Percentiles rank a stretch among this genome's conserved stretches.
Evolutionary conservation across 345 rosid genomes (phyloP).

Genomic region (Eucalyptus tenuipes): DNA sequence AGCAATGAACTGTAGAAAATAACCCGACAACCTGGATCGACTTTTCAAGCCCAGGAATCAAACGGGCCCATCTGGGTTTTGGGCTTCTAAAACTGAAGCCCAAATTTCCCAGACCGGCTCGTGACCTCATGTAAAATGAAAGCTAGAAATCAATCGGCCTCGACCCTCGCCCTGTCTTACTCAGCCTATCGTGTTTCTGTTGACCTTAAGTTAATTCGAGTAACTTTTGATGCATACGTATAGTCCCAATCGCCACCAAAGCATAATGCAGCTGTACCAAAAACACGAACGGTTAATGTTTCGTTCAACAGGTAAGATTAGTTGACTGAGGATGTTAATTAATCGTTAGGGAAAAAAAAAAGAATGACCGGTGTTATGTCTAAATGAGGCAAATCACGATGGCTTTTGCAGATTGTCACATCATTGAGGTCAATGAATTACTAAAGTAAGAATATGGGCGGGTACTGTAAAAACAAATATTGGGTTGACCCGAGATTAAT

Average conservation of each 20-base stretch:
- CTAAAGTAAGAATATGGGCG: neutral
- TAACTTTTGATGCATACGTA: neutral
- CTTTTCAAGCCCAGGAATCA: neutral
- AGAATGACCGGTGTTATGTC: neutral
- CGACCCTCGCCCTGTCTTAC: neutral
- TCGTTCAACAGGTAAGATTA: neutral
- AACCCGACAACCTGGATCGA: neutral
- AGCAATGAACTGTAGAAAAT: neutral
- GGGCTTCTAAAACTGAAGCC: neutral
- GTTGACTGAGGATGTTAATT: fast-evolving
- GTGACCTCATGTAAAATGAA: neutral
- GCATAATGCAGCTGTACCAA: neutral
- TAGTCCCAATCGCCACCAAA: neutral
- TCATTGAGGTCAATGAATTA: neutral
- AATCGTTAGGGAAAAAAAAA: fast-evolving
- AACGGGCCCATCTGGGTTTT: neutral
- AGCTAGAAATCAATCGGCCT: neutral
- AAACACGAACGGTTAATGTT: neutral
- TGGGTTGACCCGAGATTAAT: neutral
- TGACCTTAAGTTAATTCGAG: neutral
- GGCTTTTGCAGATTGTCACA: neutral
- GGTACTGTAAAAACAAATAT: neutral
- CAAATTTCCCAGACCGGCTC: neutral
- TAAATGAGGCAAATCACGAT: neutral
- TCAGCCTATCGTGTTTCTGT: fast-evolving